Base-by-base conservation (phyloP, 148 eudicot genomes). In the Limonium bicolor region DNA sequence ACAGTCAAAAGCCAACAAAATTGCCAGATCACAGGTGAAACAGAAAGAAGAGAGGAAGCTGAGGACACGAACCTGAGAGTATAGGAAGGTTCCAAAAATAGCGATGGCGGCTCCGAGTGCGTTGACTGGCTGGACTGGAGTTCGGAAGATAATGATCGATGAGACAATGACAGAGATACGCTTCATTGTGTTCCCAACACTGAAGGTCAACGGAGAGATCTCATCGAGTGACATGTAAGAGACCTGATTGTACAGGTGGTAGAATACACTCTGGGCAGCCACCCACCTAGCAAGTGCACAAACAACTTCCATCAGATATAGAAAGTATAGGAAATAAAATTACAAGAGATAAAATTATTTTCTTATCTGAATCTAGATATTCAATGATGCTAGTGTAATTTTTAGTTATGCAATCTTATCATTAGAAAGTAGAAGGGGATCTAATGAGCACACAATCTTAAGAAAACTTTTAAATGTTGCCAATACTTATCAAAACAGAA, bases 11-110 rank as follows among this genome's bases (percentile, higher is more conserved):
- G n/a, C 13, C 16, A 35, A 35, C 38, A 35, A 35, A 6, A 35
- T n/a, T n/a, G n/a, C n/a, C n/a, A 8, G 18, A 35, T 11, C 38
- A 35, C 33, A 29, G 8, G 6, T 5, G 4, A n/a, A n/a, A 19
- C 38, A n/a, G 15, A 13, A 43, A 25, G 29, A 24, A 22, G 33
- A 11, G 26, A 2, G 8, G 10, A 42, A n/a, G n/a, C n/a, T n/a
- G n/a, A n/a, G n/a, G n/a, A n/a, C n/a, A n/a, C n/a, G n/a, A n/a
- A 65, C 70, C 70, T 65, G 70, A 48, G 70, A 65, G 54, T 65
- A 65, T 46, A 65, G 54, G 64, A 65, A 65, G 23, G 70, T 65
- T 59, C 70, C 70, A 65, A 65, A 56, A 52, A 65, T 46, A 28
- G 70, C 70, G 24, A 65, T 65, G 42, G 70, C 70, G 23, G 70